Evolutionary conservation across 78 protist species (phyloP), one percentile per base, ranked within the genome.

Genomic region (Reticulomyxa filosa): DNA sequence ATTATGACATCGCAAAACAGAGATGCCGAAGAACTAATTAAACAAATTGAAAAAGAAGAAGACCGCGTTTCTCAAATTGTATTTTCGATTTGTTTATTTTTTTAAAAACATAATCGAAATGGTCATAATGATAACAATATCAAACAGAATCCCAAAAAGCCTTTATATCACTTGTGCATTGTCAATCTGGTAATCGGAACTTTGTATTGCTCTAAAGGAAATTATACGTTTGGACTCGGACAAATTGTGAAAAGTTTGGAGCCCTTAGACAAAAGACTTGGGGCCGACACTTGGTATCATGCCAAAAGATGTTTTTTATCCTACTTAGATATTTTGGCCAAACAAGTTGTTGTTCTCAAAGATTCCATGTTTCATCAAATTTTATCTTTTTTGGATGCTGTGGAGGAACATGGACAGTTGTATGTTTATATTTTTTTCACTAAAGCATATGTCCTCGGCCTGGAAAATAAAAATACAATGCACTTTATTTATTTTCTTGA

Each of bases 101-200:
- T n/a, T n/a, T n/a, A n/a, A n/a, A n/a, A n/a, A n/a, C n/a, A n/a
- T n/a, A n/a, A n/a, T n/a, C n/a, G n/a, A n/a, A n/a, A n/a, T n/a
- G n/a, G n/a, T n/a, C n/a, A n/a, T n/a, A n/a, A n/a, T n/a, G 8
- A 26, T 51, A 25, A n/a, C 20, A 52, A 6, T n/a, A 6, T 6
- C 25, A n/a, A 3, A 3, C n/a, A n/a, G n/a, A n/a, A 38, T 46
- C 32, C 57, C 27, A 17, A 3, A 3, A 23, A 3, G 36, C n/a
- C 50, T 22, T 8, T 26, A 2, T 66, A 10, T 4, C 57, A 66
- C 6, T 46, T 6, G 3, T 66, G 57, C 22, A 66, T 46, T 34
- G 65, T 66, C 2, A 66, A 66, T 52, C 30, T 66, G 11, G 70
- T 66, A 2, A 66, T 66, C 50, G 70, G 70, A 48, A 66, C 70